Percentiles rank a stretch among this genome's conserved stretches.
Evolutionary conservation across 495 filamentous ascomycete species (phyloP).

Genomic region (Xylaria intraflava): DNA sequence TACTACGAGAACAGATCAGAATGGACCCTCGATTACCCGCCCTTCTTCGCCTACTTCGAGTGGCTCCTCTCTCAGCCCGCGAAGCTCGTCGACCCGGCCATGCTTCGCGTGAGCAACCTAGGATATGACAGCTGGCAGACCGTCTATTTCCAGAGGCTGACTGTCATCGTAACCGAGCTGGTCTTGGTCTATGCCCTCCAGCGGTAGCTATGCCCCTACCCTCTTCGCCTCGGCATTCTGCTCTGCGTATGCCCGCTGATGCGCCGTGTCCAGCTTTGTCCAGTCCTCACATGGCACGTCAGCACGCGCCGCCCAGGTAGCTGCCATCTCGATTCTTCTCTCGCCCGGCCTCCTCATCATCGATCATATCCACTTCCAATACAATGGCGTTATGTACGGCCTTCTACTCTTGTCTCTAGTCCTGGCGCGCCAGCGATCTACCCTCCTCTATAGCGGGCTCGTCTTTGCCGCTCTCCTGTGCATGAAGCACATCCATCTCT

Average conservation of each 20-base stretch:
- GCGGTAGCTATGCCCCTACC: conserved; percentile 46
- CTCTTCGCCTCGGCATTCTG: not conserved
- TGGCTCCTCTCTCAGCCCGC: conserved; percentile 84
- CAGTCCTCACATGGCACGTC: conserved; percentile 55
- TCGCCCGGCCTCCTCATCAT: conserved; percentile 94
- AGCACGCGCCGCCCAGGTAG: conserved; percentile 76
- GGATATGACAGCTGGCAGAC: conserved; percentile 86
- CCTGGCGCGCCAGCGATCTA: conserved; percentile 67
- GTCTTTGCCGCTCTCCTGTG: conserved; percentile 80
- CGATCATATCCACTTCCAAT: conserved; percentile 98
- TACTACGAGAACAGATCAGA: conserved; percentile 95
- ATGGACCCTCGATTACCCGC: conserved; percentile 98
- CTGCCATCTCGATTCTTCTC: conserved; percentile 81
- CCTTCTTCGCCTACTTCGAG: conserved; percentile 96
- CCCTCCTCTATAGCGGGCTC: conserved; percentile 69
- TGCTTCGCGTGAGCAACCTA: conserved; percentile 76
- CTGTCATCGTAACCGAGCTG: conserved; percentile 82
- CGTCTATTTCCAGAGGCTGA: conserved; percentile 82
- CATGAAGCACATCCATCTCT: conserved; percentile 97
- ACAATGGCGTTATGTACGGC: conserved; percentile 95
- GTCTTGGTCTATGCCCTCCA: conserved; percentile 79
- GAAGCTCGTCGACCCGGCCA: conserved; percentile 64
- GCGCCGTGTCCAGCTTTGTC: conserved; percentile 50
- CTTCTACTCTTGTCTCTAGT: conserved; percentile 80
- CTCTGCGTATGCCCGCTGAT: conserved; percentile 11